A percentile compares a stretch with the other conserved stretches of the same genome.
These are phyloP conservation scores for Tetrahymena elliotti DNA, from an alignment of 73 alveolate species.

Conservation along the genomic window DNA sequence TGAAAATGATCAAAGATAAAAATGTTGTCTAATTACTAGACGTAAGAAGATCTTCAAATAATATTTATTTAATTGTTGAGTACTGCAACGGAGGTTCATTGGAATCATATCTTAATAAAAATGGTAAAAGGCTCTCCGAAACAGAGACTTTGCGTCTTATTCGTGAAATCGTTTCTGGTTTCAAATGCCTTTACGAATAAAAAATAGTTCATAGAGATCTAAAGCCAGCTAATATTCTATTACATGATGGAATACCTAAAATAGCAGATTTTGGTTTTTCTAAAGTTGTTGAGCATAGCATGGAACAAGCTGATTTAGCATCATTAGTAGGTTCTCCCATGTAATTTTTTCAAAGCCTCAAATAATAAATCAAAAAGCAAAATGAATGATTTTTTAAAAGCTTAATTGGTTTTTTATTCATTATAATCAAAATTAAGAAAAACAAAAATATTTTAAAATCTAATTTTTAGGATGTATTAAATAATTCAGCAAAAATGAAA, in stretches of 20 bases:
- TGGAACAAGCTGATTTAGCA: conserved; percentile 8
- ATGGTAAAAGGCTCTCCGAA: neutral
- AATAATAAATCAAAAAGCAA: neutral
- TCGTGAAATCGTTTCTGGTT: conserved; percentile 31
- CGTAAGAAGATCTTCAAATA: conserved; percentile 23
- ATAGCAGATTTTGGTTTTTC: conserved; percentile 46
- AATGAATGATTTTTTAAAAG: neutral
- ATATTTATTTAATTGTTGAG: conserved; percentile 28
- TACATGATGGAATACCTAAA: conserved; percentile 37
- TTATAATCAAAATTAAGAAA: too few relatives aligned
- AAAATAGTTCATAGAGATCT: conserved; percentile 39
- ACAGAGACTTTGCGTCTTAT: conserved; percentile 9
- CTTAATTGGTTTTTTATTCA: too few relatives aligned
- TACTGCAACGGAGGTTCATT: conserved; percentile 34
- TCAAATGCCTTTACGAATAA: conserved; percentile 6
- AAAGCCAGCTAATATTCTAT: conserved; percentile 30
- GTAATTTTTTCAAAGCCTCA: neutral
- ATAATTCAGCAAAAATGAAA: too few relatives aligned
- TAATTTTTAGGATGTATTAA: too few relatives aligned
- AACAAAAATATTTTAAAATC: too few relatives aligned
- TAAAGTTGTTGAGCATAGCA: conserved; percentile 24
- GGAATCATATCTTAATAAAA: conserved; percentile 5
- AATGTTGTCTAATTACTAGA: conserved; percentile 23
- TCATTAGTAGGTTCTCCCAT: neutral
- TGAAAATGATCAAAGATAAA: conserved; percentile 20